These are phyloP conservation scores for Rhodotorula sp. DNA, from an alignment of 1,284 basidiomycete genomes.

Conservation along the genomic window DNA sequence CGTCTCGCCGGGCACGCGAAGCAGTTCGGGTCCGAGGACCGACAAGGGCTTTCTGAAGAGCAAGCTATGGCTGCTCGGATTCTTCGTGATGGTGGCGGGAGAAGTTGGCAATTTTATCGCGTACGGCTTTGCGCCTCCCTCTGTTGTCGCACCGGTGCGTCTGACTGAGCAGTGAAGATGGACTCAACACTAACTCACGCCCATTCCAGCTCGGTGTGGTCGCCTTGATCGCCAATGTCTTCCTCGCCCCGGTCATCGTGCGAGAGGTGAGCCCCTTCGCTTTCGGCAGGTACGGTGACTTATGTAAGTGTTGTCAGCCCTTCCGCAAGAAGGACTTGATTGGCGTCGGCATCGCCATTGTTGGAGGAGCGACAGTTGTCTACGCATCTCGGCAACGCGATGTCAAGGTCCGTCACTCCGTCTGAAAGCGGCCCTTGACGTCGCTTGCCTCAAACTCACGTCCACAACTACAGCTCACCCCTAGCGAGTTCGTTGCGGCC, in stretches of 20 bases:
- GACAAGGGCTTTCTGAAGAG: slow-evolving; percentile 70
- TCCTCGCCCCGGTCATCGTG: slow-evolving; percentile 85
- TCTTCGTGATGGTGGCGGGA: slow-evolving; percentile 84
- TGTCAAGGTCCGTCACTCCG: slow-evolving; percentile 58
- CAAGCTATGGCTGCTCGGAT: slow-evolving; percentile 88
- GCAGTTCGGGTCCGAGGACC: slow-evolving; percentile 8
- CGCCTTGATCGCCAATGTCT: slow-evolving; percentile 86
- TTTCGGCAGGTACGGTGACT: no score
- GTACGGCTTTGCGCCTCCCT: slow-evolving; percentile 85
- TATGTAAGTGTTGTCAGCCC: no score
- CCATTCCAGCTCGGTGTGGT: slow-evolving; percentile 59
- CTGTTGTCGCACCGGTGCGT: slow-evolving; percentile 71
- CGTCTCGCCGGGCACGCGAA: no score
- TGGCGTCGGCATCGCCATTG: slow-evolving; percentile 75
- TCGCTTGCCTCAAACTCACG: neutral
- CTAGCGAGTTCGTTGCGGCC: slow-evolving; percentile 66
- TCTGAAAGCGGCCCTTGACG: no score
- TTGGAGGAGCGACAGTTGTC: slow-evolving; percentile 90
- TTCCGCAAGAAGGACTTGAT: slow-evolving; percentile 69
- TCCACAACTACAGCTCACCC: slow-evolving; percentile 53
- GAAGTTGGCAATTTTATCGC: slow-evolving; percentile 90
- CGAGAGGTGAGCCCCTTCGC: slow-evolving; percentile 43
- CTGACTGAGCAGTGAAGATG: slow-evolving; percentile 5
- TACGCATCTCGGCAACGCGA: slow-evolving; percentile 69
- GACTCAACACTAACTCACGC: slow-evolving; percentile 9